phyloP scores from a whole-genome alignment of 495 filamentous ascomycete species.

The Penicillium ucsense region DNA sequence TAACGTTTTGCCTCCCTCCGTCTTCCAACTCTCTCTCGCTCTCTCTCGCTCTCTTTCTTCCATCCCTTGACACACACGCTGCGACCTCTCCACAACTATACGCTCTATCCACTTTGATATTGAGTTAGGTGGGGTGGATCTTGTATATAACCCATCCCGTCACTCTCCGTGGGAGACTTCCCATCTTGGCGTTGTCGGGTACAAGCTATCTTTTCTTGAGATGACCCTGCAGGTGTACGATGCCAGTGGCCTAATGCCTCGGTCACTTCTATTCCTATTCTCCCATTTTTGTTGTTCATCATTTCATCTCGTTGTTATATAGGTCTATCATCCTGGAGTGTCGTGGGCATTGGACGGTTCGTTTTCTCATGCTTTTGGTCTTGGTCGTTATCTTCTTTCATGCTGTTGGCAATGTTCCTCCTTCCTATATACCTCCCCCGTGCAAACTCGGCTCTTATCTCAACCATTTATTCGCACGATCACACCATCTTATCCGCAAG shows the following conservation, averaged over 20 bases:
- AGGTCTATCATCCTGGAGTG: constrained; percentile 18
- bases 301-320: constrained; percentile 9
- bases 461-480: background rate
- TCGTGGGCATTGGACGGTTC: constrained; percentile 26
- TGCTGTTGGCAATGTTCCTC: constrained; percentile 1
- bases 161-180: background rate
- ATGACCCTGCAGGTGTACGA: constrained; percentile 25
- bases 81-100: no score
- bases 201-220: constrained; percentile 4
- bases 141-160: constrained; percentile 9
- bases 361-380: background rate
- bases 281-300: constrained; percentile 7
- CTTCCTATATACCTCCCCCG: background rate
- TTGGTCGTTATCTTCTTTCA: constrained; percentile 3
- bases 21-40: background rate
- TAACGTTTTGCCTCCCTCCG: background rate
- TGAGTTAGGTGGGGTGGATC: background rate
- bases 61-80: no score
- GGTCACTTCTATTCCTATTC: constrained; percentile 11
- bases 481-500: background rate
- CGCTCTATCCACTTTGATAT: no score
- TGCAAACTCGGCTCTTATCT: background rate
- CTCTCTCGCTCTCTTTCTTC: background rate
- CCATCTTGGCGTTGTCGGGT: constrained; percentile 2
- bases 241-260: constrained; percentile 21